Evolutionary conservation across 768 basidiomycete species (phyloP), one percentile per base, ranked within the genome.

Genomic region (Lactarius sp.): DNA sequence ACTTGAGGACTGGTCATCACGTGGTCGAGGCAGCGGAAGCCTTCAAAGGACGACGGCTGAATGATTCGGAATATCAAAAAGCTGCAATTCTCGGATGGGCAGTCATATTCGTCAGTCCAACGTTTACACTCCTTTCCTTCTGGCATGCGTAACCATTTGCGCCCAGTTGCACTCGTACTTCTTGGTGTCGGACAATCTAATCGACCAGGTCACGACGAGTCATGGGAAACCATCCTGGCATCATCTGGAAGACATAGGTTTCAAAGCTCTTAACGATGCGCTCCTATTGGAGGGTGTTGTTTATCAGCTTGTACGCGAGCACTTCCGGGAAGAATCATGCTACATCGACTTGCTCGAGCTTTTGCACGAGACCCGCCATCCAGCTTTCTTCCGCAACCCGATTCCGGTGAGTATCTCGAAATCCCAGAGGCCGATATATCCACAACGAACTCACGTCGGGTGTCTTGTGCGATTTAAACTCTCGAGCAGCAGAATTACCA

Each of bases 201-300:
- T 99, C 93, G 95, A 98, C 72, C 75, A 82, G 20, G 93, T 90
- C 51, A 87, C 95, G 71, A 98, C 94, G 12, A 88, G 95, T 20
- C 88, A 94, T 16, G 87, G 90, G 4, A 94, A 97, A 75, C 88
- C 92, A 2, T 97, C 96, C 76, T 99, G 92, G 92, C 98, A 96
- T 77, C 82, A 78, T 57, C 73, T 84, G 50, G 79, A 80, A 55
- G 77, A 77, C 13, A 85, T 96, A 65, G 86, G 86, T 51, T 85
- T 85, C 76, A 85, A 97, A 62, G 94, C 96, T 6, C 88, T 98
- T 77, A 98, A 98, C 79, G 96, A 99, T 73, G 78, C 90, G 2
- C 93, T 97, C 82, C 90, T 98, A 89, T 87, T 98, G 74, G 93
- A 94, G 73, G 86, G 84, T 5, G 88, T 94, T 39, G 96, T 98